Evolutionary conservation across 148 eudicot genomes (phyloP).

Genomic region (Camellia granthamiana): DNA sequence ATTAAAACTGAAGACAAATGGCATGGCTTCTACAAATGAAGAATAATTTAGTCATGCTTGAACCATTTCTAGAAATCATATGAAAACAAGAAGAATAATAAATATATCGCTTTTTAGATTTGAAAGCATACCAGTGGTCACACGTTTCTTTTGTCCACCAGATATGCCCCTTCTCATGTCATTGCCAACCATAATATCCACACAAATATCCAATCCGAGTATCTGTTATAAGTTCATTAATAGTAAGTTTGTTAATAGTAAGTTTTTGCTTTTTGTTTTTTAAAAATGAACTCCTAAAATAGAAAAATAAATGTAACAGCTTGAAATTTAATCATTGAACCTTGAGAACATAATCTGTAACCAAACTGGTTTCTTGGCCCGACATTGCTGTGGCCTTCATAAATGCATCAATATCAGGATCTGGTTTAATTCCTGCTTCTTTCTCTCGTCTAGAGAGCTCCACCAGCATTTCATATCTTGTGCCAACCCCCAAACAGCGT

Average conservation of each 20-base stretch:
- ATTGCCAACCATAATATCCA: conserved; percentile 70
- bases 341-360: conserved; percentile 79
- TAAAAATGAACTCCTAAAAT: neutral
- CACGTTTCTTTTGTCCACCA: conserved; percentile 93
- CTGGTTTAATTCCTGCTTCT: conserved; percentile 66
- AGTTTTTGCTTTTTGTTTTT: neutral
- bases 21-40: no score
- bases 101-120: neutral
- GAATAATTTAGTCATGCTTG: no score
- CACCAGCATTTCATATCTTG: conserved; percentile 51
- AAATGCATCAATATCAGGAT: conserved; percentile 71
- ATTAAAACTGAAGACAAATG: no score
- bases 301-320: neutral
- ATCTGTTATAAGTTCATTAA: conserved; percentile 29
- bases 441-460: conserved; percentile 59
- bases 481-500: conserved; percentile 75
- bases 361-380: conserved; percentile 58
- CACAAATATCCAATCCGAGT: conserved; percentile 66
- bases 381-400: conserved; percentile 65
- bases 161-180: conserved; percentile 87
- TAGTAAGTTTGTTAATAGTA: neutral
- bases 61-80: no score
- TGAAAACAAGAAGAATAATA: neutral
- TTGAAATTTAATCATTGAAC: conserved; percentile 25
- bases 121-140: conserved; percentile 62